These are phyloP conservation scores for Colletotrichum sojae DNA, from an alignment of 2,329 filamentous ascomycete species.

Conservation along the genomic window DNA sequence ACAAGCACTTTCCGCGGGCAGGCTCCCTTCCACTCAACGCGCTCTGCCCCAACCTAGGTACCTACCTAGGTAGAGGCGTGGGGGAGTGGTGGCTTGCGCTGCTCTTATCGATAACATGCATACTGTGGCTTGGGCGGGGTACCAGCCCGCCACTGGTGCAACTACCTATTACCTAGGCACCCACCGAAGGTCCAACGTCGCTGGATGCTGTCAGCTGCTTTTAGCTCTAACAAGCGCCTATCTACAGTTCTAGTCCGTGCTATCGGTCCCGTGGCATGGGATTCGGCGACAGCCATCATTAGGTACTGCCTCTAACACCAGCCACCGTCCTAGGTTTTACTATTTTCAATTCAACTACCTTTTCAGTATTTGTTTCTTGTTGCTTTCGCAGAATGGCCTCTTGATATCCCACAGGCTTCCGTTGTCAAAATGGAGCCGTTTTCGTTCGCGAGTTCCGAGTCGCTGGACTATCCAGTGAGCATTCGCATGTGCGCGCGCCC, in stretches of 20 bases:
- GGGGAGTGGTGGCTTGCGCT: slow-evolving; percentile 19
- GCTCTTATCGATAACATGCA: slow-evolving; percentile 20
- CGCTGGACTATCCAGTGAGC: slow-evolving; percentile 81
- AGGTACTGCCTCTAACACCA: slow-evolving; percentile 7
- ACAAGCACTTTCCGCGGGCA: slow-evolving; percentile 24
- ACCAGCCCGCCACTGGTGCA: neutral
- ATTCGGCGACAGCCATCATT: neutral
- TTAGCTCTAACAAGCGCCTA: neutral
- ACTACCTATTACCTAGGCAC: too few species aligned
- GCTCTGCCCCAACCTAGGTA: slow-evolving; percentile 4
- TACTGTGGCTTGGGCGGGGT: slow-evolving; percentile 29
- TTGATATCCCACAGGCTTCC: slow-evolving; percentile 27
- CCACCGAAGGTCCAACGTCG: neutral
- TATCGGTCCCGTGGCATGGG: slow-evolving; percentile 7
- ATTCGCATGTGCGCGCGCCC: slow-evolving; percentile 70
- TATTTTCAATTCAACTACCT: neutral
- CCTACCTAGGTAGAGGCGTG: neutral
- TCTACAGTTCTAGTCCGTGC: slow-evolving; percentile 16
- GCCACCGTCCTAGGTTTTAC: neutral
- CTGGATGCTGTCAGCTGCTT: slow-evolving; percentile 31
- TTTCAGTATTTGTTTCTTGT: neutral
- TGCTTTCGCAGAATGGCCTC: slow-evolving; percentile 26
- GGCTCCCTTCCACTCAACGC: slow-evolving; percentile 36
- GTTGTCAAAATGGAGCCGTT: slow-evolving; percentile 84
- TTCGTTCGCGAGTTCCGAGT: slow-evolving; percentile 92